Base-by-base conservation (phyloP, 768 basidiomycete species). In the Tubosaeta brunneosetosa region DNA sequence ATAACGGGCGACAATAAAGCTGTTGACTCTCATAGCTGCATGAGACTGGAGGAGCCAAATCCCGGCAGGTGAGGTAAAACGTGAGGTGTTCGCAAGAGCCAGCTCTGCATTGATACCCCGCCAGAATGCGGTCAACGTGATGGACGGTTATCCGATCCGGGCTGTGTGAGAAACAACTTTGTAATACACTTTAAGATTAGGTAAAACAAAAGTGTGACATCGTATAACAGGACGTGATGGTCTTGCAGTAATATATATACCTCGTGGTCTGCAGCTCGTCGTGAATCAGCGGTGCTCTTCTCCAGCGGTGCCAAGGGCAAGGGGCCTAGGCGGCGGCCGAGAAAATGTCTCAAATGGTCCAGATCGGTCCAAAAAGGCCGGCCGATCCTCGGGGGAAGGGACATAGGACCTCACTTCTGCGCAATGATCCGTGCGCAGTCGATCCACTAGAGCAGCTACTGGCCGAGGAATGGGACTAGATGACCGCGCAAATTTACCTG, bases 381-480 rank as follows among this genome's bases (percentile, higher is more conserved):
- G 46, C 16, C 26, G 52, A 43, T 65, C 55, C 50, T 61, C 53
- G n/a, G 70, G 54, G 48, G 69, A 64, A 36, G 70, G 74, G 50
- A 83, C 74, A 59, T 82, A 88, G 41, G 83, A 76, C 59, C 73
- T 77, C 51, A 87, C 86, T 62, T 85, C 84, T 56, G 73, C 71
- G 45, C 83, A 85, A 40, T 64, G 53, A 64, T 89, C 86, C 50
- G 71, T 72, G 37, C 76, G 76, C 38, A 88, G 73, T 43, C 68
- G 73, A 22, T 69, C 66, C 41, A 77, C 70, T 38, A 85, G 64
- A 46, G 74, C 66, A 14, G 65, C 55, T 37, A 81, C 56, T 41
- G 62, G 62, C 37, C 57, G 66, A 42, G 74, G 72, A 47, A 74
- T 60, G n/a, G 44, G 51, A 50, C 31, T 26, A 53, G 46, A 56